Conservation (phyloP, 495 filamentous ascomycete genomes). For the Haplographium delicatum region DNA sequence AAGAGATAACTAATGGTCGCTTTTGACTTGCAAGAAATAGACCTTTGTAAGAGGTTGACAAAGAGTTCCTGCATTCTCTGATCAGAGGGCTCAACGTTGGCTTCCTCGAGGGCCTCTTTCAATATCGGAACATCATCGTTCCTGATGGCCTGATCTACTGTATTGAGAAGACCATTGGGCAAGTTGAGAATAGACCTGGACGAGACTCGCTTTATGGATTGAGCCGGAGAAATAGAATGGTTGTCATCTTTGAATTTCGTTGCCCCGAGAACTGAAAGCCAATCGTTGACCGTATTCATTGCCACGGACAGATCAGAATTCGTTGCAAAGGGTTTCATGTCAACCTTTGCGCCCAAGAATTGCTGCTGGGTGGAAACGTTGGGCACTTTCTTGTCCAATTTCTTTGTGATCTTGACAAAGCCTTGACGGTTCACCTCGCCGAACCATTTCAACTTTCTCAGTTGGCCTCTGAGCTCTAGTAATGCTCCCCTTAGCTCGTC, state of each 20-base stretch:
- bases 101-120: constrained; percentile 50
- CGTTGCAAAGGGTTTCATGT: constrained; percentile 76
- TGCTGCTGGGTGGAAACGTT: constrained; percentile 66
- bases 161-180: constrained; percentile 58
- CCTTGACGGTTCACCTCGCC: constrained; percentile 93
- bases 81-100: constrained; percentile 47
- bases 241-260: constrained; percentile 64
- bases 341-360: constrained; percentile 84
- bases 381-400: constrained; percentile 85
- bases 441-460: constrained; percentile 94
- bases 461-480: constrained; percentile 76
- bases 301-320: constrained; percentile 59
- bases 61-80: constrained; percentile 56
- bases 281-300: constrained; percentile 79
- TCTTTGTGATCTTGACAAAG: constrained; percentile 97
- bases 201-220: constrained; percentile 64
- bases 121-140: constrained; percentile 64
- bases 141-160: constrained; percentile 71
- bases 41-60: constrained; percentile 76
- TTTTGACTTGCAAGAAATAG: constrained; percentile 67
- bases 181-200: constrained; percentile 68
- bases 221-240: constrained; percentile 62
- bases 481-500: constrained; percentile 87
- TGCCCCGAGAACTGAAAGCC: constrained; percentile 78
- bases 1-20: constrained; percentile 66